These are phyloP conservation scores for Clathrus columnatus DNA, from an alignment of 768 basidiomycete species.

Conservation along the genomic window DNA sequence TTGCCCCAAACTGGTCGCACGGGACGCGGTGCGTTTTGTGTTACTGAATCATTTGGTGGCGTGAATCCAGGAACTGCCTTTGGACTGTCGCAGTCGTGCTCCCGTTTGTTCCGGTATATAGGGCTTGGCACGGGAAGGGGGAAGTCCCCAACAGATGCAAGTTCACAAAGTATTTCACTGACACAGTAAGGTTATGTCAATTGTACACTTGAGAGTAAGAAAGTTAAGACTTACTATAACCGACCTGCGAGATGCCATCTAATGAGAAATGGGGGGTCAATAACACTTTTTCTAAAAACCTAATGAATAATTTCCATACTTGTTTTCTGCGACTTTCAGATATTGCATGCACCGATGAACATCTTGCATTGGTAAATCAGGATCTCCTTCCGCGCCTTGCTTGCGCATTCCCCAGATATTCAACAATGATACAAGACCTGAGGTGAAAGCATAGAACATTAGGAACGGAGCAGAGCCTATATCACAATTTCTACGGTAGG, in stretches of 20 bases:
- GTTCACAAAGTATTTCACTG: conserved; percentile 68
- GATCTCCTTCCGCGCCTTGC: conserved; percentile 36
- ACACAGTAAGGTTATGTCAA: background rate
- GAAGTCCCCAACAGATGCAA: conserved; percentile 62
- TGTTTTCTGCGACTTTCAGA: conserved; percentile 32
- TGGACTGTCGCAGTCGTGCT: conserved; percentile 49
- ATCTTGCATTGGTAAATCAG: conserved; percentile 45
- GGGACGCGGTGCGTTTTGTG: background rate
- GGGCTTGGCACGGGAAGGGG: conserved; percentile 55
- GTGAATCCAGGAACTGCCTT: background rate
- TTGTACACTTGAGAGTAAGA: background rate
- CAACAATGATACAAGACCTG: conserved; percentile 51
- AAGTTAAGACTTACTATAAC: conserved; percentile 32
- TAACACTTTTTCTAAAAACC: background rate
- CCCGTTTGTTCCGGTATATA: conserved; percentile 44
- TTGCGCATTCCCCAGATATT: conserved; percentile 57
- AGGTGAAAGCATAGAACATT: conserved; percentile 36
- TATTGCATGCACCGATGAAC: conserved; percentile 51
- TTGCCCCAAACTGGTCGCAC: background rate
- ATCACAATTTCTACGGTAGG: conserved; percentile 31
- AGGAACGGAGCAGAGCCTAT: conserved; percentile 23
- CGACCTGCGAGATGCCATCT: conserved; percentile 44
- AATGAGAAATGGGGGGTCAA: background rate
- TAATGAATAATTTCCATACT: conserved; percentile 3
- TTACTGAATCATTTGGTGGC: background rate